Evolutionary conservation across 495 filamentous ascomycete genomes (phyloP).

Genomic region (Parathielavia appendiculata): DNA sequence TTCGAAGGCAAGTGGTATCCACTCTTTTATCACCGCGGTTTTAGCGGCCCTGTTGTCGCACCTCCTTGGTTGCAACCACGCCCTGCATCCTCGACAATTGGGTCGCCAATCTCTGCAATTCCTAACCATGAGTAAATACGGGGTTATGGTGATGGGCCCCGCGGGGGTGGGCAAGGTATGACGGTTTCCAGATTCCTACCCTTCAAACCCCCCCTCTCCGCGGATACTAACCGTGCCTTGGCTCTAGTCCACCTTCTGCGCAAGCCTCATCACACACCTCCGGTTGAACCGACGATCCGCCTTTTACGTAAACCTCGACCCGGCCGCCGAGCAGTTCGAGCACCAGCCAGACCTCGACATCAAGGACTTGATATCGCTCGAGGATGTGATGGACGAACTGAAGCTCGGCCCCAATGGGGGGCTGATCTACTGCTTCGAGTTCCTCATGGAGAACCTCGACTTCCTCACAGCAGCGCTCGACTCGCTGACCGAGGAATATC

Average conservation of each 20-base stretch:
- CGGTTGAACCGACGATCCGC: constrained; percentile 77
- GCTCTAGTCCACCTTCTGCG: constrained; percentile 82
- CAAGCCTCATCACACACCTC: constrained; percentile 85
- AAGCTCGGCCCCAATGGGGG: constrained; percentile 90
- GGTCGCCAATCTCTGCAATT: neutral
- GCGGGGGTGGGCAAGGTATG: constrained; percentile 79
- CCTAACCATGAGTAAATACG: constrained; percentile 82
- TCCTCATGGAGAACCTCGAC: constrained; percentile 90
- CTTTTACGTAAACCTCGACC: constrained; percentile 98
- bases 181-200: constrained; percentile 1
- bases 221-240: neutral
- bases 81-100: too few species aligned
- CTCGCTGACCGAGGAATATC: constrained; percentile 83
- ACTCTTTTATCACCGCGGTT: too few species aligned
- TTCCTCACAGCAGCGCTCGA: constrained; percentile 87
- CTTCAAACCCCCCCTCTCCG: too few species aligned
- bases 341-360: constrained; percentile 95
- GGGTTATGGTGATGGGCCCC: constrained; percentile 89
- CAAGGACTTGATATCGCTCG: constrained; percentile 88
- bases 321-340: constrained; percentile 86
- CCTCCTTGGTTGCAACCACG: neutral
- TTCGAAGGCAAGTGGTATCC: too few species aligned
- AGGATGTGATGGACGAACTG: constrained; percentile 99
- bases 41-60: neutral
- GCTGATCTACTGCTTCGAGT: constrained; percentile 96